Evolutionary conservation across 2,329 filamentous ascomycete genomes (phyloP), one percentile per base, ranked within the genome.

Genomic region (Cercospora zeae-maydis): DNA sequence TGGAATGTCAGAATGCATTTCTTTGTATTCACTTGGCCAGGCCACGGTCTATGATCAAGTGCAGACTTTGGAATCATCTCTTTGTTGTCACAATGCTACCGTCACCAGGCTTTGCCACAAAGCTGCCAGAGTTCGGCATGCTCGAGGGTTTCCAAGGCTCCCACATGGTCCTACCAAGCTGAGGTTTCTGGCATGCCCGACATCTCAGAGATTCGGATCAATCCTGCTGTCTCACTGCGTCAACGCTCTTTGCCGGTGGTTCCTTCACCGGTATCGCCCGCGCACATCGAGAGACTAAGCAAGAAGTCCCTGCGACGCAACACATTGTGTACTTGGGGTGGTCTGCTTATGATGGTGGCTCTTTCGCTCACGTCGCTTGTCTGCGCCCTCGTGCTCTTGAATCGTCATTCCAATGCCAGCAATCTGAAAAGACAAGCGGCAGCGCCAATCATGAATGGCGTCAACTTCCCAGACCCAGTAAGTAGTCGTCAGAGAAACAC

Each of bases 381-480:
- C 13, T 30, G 47, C 47, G 47, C 47, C 24, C n/a, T 52, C 14
- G n/a, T 52, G 10, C 24, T 52, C 30, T 24, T 52, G 30, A 16
- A 21, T 3, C 24, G 47, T 16, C 24, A 24, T n/a, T 52, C 47
- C 24, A 52, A 52, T 52, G 47, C 24, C 2, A 24, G 47, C n/a
- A 31, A 27, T 9, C 34, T 30, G 16, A 63, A 63, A 36, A 59
- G 68, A 53, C 61, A 56, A 52, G 63, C 60, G 14, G 58, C 64
- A 31, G 67, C 61, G 2, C 68, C 71, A 1, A 63, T 67, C 59
- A 67, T 72, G 51, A 66, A 67, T 21, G 69, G 69, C 39, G 69
- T 71, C 27, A 79, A 86, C 74, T 86, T 86, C 69, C 78, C 84
- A 3, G 63, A 75, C 57, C 77, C 77, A 4, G 55, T 58, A 58